Evolutionary conservation across 202 grass and related monocot species (phyloP).

Genomic region (Carex sylvatica): DNA sequence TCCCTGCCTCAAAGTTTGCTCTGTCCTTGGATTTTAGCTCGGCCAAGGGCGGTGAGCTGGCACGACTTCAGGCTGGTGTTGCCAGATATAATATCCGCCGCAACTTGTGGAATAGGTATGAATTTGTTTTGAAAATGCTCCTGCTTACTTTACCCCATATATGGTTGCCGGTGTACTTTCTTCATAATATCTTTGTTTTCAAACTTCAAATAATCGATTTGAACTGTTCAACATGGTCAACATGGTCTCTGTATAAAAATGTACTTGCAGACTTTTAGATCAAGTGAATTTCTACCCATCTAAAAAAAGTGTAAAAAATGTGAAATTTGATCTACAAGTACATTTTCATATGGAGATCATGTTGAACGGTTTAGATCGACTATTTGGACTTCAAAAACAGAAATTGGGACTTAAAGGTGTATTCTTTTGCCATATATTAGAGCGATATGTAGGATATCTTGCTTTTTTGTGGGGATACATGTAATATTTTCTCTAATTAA

Average conservation of each 20-base stretch:
- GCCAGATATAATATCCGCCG: slow-evolving; percentile 81
- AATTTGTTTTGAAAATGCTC: slow-evolving; percentile 8
- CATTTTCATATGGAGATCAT: no score
- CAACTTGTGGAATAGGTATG: slow-evolving; percentile 79
- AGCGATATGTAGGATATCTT: neutral
- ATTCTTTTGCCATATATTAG: neutral
- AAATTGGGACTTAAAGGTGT: neutral
- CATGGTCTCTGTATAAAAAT: no score
- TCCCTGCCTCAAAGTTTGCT: slow-evolving; percentile 82
- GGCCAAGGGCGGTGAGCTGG: slow-evolving; percentile 73
- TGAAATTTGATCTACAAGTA: no score
- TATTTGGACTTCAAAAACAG: neutral
- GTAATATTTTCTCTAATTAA: neutral
- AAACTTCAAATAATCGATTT: no score
- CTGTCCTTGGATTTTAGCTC: slow-evolving; percentile 62
- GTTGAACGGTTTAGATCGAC: no score
- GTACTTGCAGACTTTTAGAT: no score
- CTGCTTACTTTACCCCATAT: slow-evolving; percentile 9
- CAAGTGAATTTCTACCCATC: no score
- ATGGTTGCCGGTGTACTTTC: neutral
- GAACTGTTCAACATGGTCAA: no score
- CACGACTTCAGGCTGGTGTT: slow-evolving; percentile 79
- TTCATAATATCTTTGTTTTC: no score
- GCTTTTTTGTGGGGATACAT: neutral
- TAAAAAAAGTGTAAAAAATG: no score